phyloP scores from a whole-genome alignment of 164 flowering plant species.

The Chimonanthus praecox region DNA sequence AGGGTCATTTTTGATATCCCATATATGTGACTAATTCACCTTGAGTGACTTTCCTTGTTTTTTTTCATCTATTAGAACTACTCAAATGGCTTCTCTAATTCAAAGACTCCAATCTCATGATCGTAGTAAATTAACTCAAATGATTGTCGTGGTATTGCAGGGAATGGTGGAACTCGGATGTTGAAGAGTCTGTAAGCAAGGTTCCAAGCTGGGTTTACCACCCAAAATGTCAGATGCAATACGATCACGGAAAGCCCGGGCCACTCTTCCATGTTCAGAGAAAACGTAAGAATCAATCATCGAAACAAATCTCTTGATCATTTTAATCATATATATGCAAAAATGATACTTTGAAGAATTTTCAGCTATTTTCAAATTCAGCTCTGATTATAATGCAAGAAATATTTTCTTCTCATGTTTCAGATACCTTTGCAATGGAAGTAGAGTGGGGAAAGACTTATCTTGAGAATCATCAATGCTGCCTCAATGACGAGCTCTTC shows the following conservation, averaged over 20 bases:
- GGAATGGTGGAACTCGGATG: constrained; percentile 69
- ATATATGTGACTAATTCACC: too few relatives aligned
- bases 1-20: too few relatives aligned
- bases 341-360: too few relatives aligned
- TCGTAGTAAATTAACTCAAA: background rate
- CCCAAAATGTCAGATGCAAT: constrained; percentile 53
- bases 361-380: background rate
- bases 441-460: constrained; percentile 46
- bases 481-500: constrained; percentile 54
- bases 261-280: constrained; percentile 57
- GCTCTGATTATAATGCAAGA: too few relatives aligned
- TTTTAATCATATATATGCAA: too few relatives aligned
- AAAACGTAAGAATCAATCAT: constrained; percentile 32
- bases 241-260: constrained; percentile 67
- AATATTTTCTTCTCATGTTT: background rate
- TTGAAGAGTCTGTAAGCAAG: constrained; percentile 43
- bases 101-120: background rate
- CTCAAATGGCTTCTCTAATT: background rate
- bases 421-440: constrained; percentile 45
- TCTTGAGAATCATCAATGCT: constrained; percentile 43
- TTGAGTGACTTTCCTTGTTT: too few relatives aligned
- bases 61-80: too few relatives aligned
- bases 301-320: too few relatives aligned
- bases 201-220: constrained; percentile 43
- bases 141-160: constrained; percentile 16